phyloP scores from a whole-genome alignment of 352 stramenopile species.

The Phytopythium litorale region DNA sequence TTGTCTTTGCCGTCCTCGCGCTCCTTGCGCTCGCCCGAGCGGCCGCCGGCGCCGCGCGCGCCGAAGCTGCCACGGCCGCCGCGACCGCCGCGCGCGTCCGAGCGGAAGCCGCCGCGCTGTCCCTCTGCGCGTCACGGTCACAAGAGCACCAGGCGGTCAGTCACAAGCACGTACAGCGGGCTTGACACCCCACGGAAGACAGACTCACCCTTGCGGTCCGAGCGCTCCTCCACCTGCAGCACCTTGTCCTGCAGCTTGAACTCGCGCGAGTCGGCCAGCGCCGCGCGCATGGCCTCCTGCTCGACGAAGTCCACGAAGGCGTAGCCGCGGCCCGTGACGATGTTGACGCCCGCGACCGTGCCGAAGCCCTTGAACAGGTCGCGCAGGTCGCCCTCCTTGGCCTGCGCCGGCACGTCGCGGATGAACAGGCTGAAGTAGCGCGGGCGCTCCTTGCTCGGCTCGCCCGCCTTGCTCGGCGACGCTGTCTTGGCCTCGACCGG shows the following conservation, averaged over 20 bases:
- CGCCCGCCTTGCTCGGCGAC: slow-evolving; percentile 40
- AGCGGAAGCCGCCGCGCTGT: slow-evolving; percentile 51
- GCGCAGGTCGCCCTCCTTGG: slow-evolving; percentile 69
- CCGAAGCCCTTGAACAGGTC: slow-evolving; percentile 81
- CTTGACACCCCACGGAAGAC: too few relatives aligned
- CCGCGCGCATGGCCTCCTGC: slow-evolving; percentile 70
- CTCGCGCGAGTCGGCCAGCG: slow-evolving; percentile 53
- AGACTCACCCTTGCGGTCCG: slow-evolving; percentile 61
- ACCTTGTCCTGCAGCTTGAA: slow-evolving; percentile 79
- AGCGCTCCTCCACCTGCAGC: slow-evolving; percentile 68
- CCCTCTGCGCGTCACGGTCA: slow-evolving; percentile 17
- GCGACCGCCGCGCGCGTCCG: slow-evolving; percentile 43
- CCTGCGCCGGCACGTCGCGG: slow-evolving; percentile 64
- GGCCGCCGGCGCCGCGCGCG: slow-evolving; percentile 31
- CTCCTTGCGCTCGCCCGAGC: slow-evolving; percentile 54
- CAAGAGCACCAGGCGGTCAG: slow-evolving; percentile 1
- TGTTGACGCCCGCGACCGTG: slow-evolving; percentile 64
- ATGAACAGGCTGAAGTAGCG: slow-evolving; percentile 71
- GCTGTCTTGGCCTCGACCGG: slow-evolving; percentile 54
- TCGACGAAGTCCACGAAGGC: slow-evolving; percentile 86
- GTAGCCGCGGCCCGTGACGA: slow-evolving; percentile 52
- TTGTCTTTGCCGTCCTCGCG: slow-evolving; percentile 52
- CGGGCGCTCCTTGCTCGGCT: slow-evolving; percentile 7
- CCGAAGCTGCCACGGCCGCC: slow-evolving; percentile 41
- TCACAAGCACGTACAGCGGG: not conserved